Percentiles rank a stretch among this genome's conserved stretches.
Evolutionary conservation across 2,329 filamentous ascomycete genomes (phyloP).

Genomic region (Aspergillus quadricinctus): DNA sequence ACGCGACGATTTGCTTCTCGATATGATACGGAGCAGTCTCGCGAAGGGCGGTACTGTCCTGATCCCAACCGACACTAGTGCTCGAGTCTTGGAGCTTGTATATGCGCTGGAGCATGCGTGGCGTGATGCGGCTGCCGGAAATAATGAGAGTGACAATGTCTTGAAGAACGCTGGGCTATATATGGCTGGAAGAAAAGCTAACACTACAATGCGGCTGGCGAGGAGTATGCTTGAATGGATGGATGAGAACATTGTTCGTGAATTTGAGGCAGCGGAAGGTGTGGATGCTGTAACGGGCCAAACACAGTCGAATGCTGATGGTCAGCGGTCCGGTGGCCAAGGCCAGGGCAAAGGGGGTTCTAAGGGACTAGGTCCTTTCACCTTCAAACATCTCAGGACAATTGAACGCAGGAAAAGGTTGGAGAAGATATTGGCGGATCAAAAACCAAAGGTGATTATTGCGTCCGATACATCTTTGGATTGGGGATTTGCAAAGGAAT

Average conservation of each 20-base stretch:
- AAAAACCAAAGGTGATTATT: slow-evolving; percentile 68
- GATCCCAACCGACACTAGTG: slow-evolving; percentile 91
- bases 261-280: slow-evolving; percentile 67
- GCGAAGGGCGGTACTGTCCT: slow-evolving; percentile 82
- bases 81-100: slow-evolving; percentile 85
- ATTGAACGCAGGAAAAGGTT: slow-evolving; percentile 79
- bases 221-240: slow-evolving; percentile 99
- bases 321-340: slow-evolving; percentile 33
- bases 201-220: slow-evolving; percentile 84
- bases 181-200: slow-evolving; percentile 78
- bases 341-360: slow-evolving; percentile 35
- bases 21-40: slow-evolving; percentile 74
- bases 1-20: slow-evolving; percentile 78
- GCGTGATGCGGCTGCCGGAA: slow-evolving; percentile 58
- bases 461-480: slow-evolving; percentile 86
- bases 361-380: slow-evolving; percentile 67
- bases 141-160: slow-evolving; percentile 48
- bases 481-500: slow-evolving; percentile 89
- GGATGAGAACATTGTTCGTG: slow-evolving; percentile 89
- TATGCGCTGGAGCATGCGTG: slow-evolving; percentile 92
- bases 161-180: slow-evolving; percentile 61
- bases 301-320: slow-evolving; percentile 37
- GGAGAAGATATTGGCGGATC: slow-evolving; percentile 58
- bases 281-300: slow-evolving; percentile 35
- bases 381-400: slow-evolving; percentile 79